Conservation (phyloP, 2,329 filamentous ascomycete species). For the Penicillium griseofulvum region DNA sequence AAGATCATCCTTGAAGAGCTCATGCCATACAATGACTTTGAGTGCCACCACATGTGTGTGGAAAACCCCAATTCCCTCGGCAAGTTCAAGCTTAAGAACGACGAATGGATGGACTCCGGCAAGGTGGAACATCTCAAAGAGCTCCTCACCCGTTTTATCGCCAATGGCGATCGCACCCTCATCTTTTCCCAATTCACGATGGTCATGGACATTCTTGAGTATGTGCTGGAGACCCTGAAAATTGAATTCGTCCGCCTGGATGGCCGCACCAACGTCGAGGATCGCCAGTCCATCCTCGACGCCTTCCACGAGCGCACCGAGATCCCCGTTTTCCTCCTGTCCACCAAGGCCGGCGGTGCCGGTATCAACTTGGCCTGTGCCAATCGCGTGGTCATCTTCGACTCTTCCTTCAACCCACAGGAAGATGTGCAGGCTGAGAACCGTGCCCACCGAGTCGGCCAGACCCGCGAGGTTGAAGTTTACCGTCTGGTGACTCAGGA, state of each 20-base stretch:
- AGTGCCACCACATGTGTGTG: slow-evolving; percentile 58
- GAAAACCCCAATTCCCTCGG: slow-evolving; percentile 53
- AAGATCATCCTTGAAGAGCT: slow-evolving; percentile 56
- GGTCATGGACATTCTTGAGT: slow-evolving; percentile 84
- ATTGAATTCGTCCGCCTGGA: slow-evolving; percentile 84
- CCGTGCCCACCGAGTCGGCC: slow-evolving; percentile 89
- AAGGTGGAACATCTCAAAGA: slow-evolving; percentile 81
- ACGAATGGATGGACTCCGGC: slow-evolving; percentile 71
- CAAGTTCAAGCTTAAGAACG: slow-evolving; percentile 57
- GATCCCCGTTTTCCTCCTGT: slow-evolving; percentile 89
- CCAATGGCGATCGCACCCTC: slow-evolving; percentile 79
- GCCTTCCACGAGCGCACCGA: slow-evolving; percentile 71
- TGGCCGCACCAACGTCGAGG: slow-evolving; percentile 75
- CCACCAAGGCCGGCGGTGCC: slow-evolving; percentile 91
- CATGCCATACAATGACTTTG: slow-evolving; percentile 58
- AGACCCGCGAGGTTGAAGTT: slow-evolving; percentile 86
- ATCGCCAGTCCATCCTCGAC: slow-evolving; percentile 85
- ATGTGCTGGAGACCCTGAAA: slow-evolving; percentile 69
- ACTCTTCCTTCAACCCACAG: slow-evolving; percentile 95
- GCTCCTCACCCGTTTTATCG: slow-evolving; percentile 69
- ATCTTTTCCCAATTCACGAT: slow-evolving; percentile 93
- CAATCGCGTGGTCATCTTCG: slow-evolving; percentile 97
- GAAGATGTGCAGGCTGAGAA: slow-evolving; percentile 99
- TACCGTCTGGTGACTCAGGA: slow-evolving; percentile 74
- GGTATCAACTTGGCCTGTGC: slow-evolving; percentile 94